Percentiles rank a stretch among this genome's conserved stretches.
Conservation (phyloP, 257 asterid genomes). For the Penstemon newberryi region DNA sequence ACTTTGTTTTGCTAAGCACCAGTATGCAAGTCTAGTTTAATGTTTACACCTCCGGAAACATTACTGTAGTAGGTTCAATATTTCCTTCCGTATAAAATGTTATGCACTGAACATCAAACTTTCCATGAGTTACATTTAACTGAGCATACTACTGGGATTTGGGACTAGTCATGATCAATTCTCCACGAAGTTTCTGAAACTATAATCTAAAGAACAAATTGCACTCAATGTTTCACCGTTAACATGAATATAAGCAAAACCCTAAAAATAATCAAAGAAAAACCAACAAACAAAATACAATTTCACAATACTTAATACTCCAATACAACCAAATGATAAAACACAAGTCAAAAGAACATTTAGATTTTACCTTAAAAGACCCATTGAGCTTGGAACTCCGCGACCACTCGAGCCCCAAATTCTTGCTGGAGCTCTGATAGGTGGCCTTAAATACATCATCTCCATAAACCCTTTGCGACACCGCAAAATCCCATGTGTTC, state of each 20-base stretch:
- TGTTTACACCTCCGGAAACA: background rate
- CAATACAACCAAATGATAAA: slow-evolving; percentile 22
- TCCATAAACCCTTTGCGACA: slow-evolving; percentile 63
- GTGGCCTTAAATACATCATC: slow-evolving; percentile 75
- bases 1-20: background rate
- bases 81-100: background rate
- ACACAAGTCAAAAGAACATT: background rate
- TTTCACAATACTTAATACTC: background rate
- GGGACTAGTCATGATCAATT: background rate
- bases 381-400: slow-evolving; percentile 71
- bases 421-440: slow-evolving; percentile 73
- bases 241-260: too few relatives aligned
- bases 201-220: background rate
- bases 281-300: background rate
- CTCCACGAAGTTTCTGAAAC: slow-evolving; percentile 1
- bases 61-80: slow-evolving; percentile 3
- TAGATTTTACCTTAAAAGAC: slow-evolving; percentile 68
- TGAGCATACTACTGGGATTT: background rate
- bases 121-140: background rate
- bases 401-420: slow-evolving; percentile 89
- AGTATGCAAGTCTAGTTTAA: background rate
- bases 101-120: background rate
- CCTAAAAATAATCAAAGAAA: too few relatives aligned
- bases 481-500: slow-evolving; percentile 82
- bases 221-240: too few relatives aligned